phyloP scores from a whole-genome alignment of 306 rosid species.

The Gillenia trifoliata region DNA sequence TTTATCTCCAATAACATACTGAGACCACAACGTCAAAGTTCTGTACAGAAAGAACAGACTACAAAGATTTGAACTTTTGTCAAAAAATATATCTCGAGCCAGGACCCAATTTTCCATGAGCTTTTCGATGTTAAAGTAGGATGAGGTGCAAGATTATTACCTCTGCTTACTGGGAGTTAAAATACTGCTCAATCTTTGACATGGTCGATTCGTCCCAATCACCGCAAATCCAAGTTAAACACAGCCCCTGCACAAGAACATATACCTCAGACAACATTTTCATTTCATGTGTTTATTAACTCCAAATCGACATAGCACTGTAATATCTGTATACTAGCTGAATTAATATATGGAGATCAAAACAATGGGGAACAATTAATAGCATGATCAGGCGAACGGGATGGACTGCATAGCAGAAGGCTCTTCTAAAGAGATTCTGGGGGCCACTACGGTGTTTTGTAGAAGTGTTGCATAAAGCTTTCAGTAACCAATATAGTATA shows the following conservation, averaged over 20 bases:
- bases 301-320: neutral
- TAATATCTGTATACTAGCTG: neutral
- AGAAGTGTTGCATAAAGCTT: neutral
- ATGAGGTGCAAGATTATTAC: slow-evolving; percentile 13
- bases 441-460: neutral
- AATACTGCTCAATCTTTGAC: slow-evolving; percentile 30
- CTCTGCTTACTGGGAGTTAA: slow-evolving; percentile 11
- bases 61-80: neutral
- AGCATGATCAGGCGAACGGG: neutral
- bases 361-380: neutral
- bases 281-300: no score
- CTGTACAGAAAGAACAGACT: neutral
- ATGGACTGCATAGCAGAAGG: neutral
- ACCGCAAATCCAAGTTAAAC: slow-evolving; percentile 17
- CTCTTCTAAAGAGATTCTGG: neutral
- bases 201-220: slow-evolving; percentile 14
- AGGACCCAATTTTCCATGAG: neutral
- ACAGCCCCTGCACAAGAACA: slow-evolving; percentile 22
- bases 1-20: neutral
- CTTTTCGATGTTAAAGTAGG: neutral
- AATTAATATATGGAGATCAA: neutral
- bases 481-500: neutral
- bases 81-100: neutral
- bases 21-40: neutral
- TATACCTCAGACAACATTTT: neutral